phyloP scores from a whole-genome alignment of 2,329 filamentous ascomycete genomes.

The Stagonosporopsis rhizophila region DNA sequence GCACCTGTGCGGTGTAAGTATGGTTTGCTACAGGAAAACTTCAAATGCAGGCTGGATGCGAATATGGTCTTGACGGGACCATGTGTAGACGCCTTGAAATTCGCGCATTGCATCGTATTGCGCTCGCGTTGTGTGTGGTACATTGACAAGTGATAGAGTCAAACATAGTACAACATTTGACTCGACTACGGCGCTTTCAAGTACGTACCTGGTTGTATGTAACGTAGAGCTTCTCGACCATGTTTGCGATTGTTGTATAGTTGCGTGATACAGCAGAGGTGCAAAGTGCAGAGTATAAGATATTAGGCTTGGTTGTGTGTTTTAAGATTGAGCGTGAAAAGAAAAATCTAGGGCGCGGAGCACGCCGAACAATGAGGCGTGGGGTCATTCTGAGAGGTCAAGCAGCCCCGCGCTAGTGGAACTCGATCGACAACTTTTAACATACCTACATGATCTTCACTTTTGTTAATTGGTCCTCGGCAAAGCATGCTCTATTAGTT shows the following conservation, averaged over 20 bases:
- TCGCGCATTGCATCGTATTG: neutral
- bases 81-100: neutral
- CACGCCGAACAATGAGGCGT: slow-evolving; percentile 15
- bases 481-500: neutral
- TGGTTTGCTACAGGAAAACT: neutral
- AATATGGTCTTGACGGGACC: neutral
- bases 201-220: slow-evolving; percentile 53
- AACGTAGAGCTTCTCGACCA: slow-evolving; percentile 54
- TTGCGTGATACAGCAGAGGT: slow-evolving; percentile 1
- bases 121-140: neutral
- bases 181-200: neutral
- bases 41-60: neutral
- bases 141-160: neutral
- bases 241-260: slow-evolving; percentile 28
- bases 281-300: slow-evolving; percentile 5
- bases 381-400: slow-evolving; percentile 13
- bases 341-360: slow-evolving; percentile 17
- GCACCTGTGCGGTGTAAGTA: slow-evolving; percentile 67
- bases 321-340: slow-evolving; percentile 10
- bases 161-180: slow-evolving; percentile 1
- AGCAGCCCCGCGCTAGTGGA: slow-evolving; percentile 13
- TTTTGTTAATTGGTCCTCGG: neutral
- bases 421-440: neutral
- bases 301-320: slow-evolving; percentile 3
- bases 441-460: neutral